Percentiles rank a stretch among this genome's conserved stretches.
Conservation (phyloP, 306 rosid species). For the Inga leiocalycina region DNA sequence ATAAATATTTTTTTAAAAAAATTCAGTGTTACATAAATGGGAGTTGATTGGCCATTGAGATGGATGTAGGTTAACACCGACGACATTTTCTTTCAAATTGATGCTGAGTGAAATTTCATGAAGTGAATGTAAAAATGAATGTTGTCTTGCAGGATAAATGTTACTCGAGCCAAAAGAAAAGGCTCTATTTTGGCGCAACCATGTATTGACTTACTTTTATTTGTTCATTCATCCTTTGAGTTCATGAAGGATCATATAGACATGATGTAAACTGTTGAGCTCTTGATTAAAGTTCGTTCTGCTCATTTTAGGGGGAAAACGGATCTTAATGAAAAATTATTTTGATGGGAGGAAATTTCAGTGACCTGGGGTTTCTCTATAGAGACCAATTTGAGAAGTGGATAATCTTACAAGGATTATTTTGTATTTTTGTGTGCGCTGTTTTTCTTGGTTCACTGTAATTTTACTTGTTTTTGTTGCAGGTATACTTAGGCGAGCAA, state of each 20-base stretch:
- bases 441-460: background rate
- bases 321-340: background rate
- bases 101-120: background rate
- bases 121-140: background rate
- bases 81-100: background rate
- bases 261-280: background rate
- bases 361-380: background rate
- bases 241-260: background rate
- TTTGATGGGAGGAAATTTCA: background rate
- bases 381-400: background rate
- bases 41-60: background rate
- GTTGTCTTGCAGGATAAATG: background rate
- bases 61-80: background rate
- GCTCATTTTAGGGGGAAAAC: background rate
- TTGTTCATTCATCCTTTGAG: background rate
- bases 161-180: background rate
- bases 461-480: conserved; percentile 31
- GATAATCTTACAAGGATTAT: background rate
- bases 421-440: background rate
- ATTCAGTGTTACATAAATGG: background rate
- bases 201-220: background rate
- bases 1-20: too few relatives aligned
- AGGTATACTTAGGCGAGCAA: conserved; percentile 81
- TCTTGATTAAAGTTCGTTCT: background rate
- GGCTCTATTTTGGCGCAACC: background rate